Percentiles rank a stretch among this genome's conserved stretches.
phyloP scores from a whole-genome alignment of 1,284 basidiomycete genomes.

The Apiotrichum sp. region DNA sequence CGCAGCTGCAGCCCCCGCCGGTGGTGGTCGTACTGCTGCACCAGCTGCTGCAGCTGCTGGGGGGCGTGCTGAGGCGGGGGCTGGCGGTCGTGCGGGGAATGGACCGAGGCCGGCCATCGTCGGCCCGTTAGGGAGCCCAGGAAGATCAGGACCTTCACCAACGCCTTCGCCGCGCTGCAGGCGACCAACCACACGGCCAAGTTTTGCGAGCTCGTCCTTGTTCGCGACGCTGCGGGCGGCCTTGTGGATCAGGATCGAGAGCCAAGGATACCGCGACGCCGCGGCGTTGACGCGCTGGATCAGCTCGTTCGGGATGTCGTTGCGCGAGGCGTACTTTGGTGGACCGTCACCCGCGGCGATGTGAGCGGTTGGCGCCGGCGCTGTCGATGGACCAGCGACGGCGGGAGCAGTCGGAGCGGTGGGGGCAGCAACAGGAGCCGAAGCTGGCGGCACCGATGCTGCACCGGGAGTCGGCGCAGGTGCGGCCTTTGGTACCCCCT shows the following conservation, averaged over 20 bases:
- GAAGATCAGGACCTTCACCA: constrained; percentile 17
- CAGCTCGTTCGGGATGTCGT: constrained; percentile 24
- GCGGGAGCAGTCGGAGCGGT: background rate
- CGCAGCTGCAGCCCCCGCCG: background rate
- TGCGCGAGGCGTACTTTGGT: constrained; percentile 10
- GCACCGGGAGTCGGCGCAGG: background rate
- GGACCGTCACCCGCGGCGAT: background rate
- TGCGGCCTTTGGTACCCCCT: background rate
- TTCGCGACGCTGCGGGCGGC: constrained; percentile 37
- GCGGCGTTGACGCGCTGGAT: constrained; percentile 42
- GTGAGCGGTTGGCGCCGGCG: background rate
- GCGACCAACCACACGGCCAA: constrained; percentile 36
- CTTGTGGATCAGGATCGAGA: constrained; percentile 42
- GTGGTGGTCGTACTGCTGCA: background rate
- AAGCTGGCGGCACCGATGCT: background rate
- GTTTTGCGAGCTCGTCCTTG: constrained; percentile 40
- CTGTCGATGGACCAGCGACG: constrained; percentile 4
- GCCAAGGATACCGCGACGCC: constrained; percentile 36
- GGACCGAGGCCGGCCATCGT: constrained; percentile 5
- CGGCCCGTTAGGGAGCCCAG: constrained; percentile 7
- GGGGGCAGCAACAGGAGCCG: background rate
- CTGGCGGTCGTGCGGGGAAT: background rate
- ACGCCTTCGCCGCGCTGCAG: constrained; percentile 31
- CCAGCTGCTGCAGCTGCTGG: background rate
- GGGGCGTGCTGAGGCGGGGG: background rate